Evolutionary conservation across 2,329 filamentous ascomycete species (phyloP).

Genomic region (Fusarium camptoceras): DNA sequence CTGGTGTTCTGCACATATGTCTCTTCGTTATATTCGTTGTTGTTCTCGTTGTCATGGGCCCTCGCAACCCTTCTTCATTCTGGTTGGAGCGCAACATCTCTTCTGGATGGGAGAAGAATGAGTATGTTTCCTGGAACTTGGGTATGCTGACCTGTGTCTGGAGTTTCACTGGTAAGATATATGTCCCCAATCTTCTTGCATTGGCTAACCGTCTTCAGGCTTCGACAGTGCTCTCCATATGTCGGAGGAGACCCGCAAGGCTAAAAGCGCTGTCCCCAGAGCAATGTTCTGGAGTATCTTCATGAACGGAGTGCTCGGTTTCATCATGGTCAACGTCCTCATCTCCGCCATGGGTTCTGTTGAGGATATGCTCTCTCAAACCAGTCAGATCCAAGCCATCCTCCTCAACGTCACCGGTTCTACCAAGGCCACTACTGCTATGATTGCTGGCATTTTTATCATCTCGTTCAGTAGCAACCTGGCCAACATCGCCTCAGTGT

Average conservation of each 20-base stretch:
- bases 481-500: constrained; percentile 44
- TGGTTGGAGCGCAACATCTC: constrained; percentile 39
- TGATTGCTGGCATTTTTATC: constrained; percentile 43
- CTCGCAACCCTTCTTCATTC: constrained; percentile 37
- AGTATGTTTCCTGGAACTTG: constrained; percentile 42
- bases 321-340: constrained; percentile 45
- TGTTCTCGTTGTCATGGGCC: constrained; percentile 42
- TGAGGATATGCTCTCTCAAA: constrained; percentile 39
- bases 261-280: constrained; percentile 42
- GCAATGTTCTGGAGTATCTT: constrained; percentile 48
- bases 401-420: constrained; percentile 37
- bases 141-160: constrained; percentile 45
- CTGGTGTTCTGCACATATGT: constrained; percentile 41
- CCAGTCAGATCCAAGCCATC: constrained; percentile 43
- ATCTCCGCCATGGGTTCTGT: constrained; percentile 45
- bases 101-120: constrained; percentile 42
- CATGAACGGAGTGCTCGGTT: constrained; percentile 44
- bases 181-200: accelerated
- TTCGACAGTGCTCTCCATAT: constrained; percentile 46
- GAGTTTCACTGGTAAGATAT: constrained; percentile 41
- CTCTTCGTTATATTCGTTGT: constrained; percentile 43
- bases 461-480: constrained; percentile 44
- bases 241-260: constrained; percentile 44
- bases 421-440: constrained; percentile 37
- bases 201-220: constrained; percentile 13